Percentiles rank a stretch among this genome's conserved stretches.
These are phyloP conservation scores for Shiraia sp. DNA, from an alignment of 2,329 filamentous ascomycete species.

Conservation along the genomic window DNA sequence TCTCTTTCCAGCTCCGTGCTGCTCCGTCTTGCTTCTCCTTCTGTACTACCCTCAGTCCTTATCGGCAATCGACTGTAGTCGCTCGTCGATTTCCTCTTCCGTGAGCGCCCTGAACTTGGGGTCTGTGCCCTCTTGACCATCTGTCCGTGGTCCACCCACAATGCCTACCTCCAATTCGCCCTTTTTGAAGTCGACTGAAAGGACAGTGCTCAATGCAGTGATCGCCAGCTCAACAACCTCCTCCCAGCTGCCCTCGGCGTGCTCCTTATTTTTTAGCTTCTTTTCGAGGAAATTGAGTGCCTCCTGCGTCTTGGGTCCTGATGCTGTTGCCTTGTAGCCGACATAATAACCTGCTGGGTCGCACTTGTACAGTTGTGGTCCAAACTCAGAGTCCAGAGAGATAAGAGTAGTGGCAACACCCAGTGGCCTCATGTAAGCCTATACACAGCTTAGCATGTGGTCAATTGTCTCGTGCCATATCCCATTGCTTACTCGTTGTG, in stretches of 20 bases:
- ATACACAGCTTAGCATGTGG: conserved; percentile 34
- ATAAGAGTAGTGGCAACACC: conserved; percentile 95
- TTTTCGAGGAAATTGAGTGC: conserved; percentile 98
- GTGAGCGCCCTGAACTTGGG: conserved; percentile 83
- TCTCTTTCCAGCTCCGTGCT: conserved; percentile 24
- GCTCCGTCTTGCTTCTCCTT: not conserved
- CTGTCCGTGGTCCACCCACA: conserved; percentile 81
- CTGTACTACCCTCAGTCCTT: conserved; percentile 72
- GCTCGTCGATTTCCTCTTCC: conserved; percentile 97
- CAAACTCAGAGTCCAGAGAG: conserved; percentile 87
- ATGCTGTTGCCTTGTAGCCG: conserved; percentile 97
- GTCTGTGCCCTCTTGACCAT: conserved; percentile 82
- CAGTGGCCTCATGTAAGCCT: conserved; percentile 97
- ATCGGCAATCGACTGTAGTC: conserved; percentile 96
- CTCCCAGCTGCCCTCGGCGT: conserved; percentile 89
- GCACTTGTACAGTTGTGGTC: conserved; percentile 96
- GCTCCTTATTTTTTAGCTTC: conserved; percentile 99
- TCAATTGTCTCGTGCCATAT: conserved; percentile 1
- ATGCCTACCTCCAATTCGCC: conserved; percentile 97
- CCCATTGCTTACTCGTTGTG: conserved; percentile 73
- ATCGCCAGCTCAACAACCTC: conserved; percentile 98
- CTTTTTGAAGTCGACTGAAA: conserved; percentile 99
- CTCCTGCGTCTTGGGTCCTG: conserved; percentile 97
- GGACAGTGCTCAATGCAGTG: conserved; percentile 88
- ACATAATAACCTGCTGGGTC: conserved; percentile 98